Base-by-base conservation (phyloP, 805 yeast genomes). In the Jamesozyma jinghongensis region DNA sequence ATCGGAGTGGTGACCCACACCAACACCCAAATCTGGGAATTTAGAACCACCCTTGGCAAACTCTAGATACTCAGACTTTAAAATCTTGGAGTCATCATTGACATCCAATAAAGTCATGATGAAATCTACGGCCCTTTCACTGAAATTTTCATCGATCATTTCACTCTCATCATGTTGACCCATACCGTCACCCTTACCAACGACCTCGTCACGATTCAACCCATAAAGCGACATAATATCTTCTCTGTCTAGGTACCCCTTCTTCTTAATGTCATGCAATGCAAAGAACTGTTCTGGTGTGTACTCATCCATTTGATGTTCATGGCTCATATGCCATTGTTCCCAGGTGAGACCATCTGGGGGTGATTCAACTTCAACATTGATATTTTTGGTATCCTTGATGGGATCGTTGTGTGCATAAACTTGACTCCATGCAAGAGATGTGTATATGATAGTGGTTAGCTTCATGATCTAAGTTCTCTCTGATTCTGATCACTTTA, bases 1-100 rank as follows among this genome's bases (percentile, higher is more conserved):
- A 64, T 85, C 95, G 28, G 87, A 81, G 64, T 88, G 96, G 56
- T 88, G 96, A 20, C 95, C 95, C 6, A 85, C 88, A 25, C 97
- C 97, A 44, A 80, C 78, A 7, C 95, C 94, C 59, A 88, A 77
- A 61, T 90, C 97, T 1, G 97, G 97, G 55, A 90, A 74, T 47
- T 75, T 74, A 1, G 82, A 81, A 7, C 94, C 94, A 11, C 60
- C 63, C 2, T 61, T 59, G 7, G 74, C 70, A 60, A 74, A 88
- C 12, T 63, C 65, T 34, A 76, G 52, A 79, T 87, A 90, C 56
- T 86, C 95, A 7, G 77, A 77, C 40, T 74, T 60, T 4, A 79
- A 66, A 8, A 90, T 71, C 38, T 66, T 67, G 1, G 82, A 82
- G 57, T 86, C 88, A 11, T 67, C 61, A 56, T 87, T 69, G 0